Conservation (phyloP, 805 yeast genomes). For the Candida anglica region DNA sequence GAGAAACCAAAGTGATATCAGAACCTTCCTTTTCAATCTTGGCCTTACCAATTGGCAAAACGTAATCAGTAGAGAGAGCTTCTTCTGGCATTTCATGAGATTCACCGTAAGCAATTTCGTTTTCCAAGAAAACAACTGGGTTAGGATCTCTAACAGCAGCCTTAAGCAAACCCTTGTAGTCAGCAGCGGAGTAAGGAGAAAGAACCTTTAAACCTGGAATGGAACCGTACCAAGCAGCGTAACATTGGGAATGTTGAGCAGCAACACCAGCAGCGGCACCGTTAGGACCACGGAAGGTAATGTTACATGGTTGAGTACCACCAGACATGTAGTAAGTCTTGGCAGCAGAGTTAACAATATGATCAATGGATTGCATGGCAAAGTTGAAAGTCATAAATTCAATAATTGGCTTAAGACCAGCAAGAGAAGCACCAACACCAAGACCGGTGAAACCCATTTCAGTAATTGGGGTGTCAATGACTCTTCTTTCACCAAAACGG, state of each 20-base stretch:
- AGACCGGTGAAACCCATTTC: conserved; percentile 98
- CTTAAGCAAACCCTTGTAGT: conserved; percentile 90
- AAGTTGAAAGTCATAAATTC: conserved; percentile 99
- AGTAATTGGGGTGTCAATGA: conserved; percentile 95
- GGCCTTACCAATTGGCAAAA: conserved; percentile 92
- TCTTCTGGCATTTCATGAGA: conserved; percentile 86
- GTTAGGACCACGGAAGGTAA: conserved; percentile 98
- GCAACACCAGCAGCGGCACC: conserved; percentile 99
- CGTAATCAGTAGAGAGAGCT: conserved; percentile 81
- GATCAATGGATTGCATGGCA: conserved; percentile 99
- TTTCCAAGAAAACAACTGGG: conserved; percentile 94
- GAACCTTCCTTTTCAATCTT: conserved; percentile 92
- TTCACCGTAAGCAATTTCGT: conserved; percentile 93
- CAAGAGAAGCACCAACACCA: conserved; percentile 93
- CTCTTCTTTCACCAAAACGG: conserved; percentile 90
- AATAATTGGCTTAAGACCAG: conserved; percentile 93
- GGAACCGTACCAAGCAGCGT: conserved; percentile 95
- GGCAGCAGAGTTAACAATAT: conserved; percentile 97
- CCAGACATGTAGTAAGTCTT: conserved; percentile 99
- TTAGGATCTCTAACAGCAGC: conserved; percentile 98
- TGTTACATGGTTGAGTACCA: conserved; percentile 95
- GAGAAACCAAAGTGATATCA: conserved; percentile 85
- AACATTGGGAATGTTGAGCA: conserved; percentile 99
- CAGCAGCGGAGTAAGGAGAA: conserved; percentile 94
- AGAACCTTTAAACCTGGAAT: conserved; percentile 97